These are phyloP conservation scores for Erysimum cheiranthoides DNA, from an alignment of 345 rosid species.

Conservation along the genomic window DNA sequence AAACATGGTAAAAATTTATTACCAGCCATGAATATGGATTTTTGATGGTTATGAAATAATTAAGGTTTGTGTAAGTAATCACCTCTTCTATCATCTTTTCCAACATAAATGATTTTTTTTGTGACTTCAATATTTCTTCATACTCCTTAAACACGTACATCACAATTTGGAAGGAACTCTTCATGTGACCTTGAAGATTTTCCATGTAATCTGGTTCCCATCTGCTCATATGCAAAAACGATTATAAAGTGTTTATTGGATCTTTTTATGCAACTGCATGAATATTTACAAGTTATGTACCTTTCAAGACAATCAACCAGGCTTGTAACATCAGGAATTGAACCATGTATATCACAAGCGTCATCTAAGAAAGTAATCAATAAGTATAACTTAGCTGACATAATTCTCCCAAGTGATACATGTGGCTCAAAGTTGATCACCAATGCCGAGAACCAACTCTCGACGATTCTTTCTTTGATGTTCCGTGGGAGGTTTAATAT, in stretches of 20 bases:
- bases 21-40: neutral
- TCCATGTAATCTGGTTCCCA: slow-evolving; percentile 33
- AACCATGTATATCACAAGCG: slow-evolving; percentile 27
- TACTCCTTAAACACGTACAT: slow-evolving; percentile 24
- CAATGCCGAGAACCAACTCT: slow-evolving; percentile 12
- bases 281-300: neutral
- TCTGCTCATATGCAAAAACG: neutral
- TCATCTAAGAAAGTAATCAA: slow-evolving; percentile 10
- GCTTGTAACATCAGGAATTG: slow-evolving; percentile 1
- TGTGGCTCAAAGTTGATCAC: slow-evolving; percentile 29
- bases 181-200: slow-evolving; percentile 27
- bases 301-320: slow-evolving; percentile 24
- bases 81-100: slow-evolving; percentile 33
- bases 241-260: neutral
- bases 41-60: slow-evolving; percentile 1
- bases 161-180: slow-evolving; percentile 20
- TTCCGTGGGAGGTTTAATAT: neutral
- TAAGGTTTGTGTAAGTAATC: neutral
- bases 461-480: slow-evolving; percentile 20
- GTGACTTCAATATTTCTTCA: slow-evolving; percentile 25
- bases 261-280: neutral
- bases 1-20: neutral
- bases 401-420: slow-evolving; percentile 28
- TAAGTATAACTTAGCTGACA: slow-evolving; percentile 25
- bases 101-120: slow-evolving; percentile 9